A percentile compares a stretch with the other conserved stretches of the same genome.
These are phyloP conservation scores for Scedosporium apiospermum DNA, from an alignment of 2,329 filamentous ascomycete species.

Conservation along the genomic window DNA sequence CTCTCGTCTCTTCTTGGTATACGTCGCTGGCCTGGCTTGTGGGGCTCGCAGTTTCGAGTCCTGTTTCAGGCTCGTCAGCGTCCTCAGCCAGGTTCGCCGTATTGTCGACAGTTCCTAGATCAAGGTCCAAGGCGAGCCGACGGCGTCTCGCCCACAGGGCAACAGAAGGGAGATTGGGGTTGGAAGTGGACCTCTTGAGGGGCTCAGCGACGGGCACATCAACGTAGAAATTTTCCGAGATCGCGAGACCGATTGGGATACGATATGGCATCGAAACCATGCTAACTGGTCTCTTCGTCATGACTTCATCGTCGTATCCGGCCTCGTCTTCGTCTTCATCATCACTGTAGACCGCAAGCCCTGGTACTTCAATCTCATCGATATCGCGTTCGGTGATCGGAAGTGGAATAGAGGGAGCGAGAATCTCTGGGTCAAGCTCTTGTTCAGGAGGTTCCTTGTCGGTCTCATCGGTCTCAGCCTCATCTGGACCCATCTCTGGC, in stretches of 20 bases:
- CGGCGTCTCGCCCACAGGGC: conserved; percentile 11
- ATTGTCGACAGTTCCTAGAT: background rate
- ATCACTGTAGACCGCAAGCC: conserved; percentile 52
- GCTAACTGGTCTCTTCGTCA: conserved; percentile 36
- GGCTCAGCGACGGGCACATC: conserved; percentile 14
- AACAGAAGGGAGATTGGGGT: conserved; percentile 29
- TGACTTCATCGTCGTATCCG: conserved; percentile 23
- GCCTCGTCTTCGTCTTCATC: conserved; percentile 44
- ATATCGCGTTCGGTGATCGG: conserved; percentile 60
- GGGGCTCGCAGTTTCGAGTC: background rate
- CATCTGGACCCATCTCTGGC: conserved; percentile 2
- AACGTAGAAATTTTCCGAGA: conserved; percentile 7
- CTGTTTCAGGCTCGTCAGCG: background rate
- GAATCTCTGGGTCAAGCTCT: conserved; percentile 17
- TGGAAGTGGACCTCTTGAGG: conserved; percentile 38
- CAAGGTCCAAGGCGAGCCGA: background rate
- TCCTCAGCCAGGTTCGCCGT: background rate
- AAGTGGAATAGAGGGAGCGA: conserved; percentile 48
- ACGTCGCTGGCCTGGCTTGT: background rate
- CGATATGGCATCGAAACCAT: conserved; percentile 24
- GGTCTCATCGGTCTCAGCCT: conserved; percentile 24
- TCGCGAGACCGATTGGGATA: background rate
- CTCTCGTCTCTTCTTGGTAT: conserved; percentile 9
- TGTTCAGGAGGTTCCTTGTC: conserved; percentile 29
- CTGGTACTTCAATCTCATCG: conserved; percentile 72